Base-by-base conservation (phyloP, 1,139 yeast genomes). In the Saccharomyces hybrid region DNA sequence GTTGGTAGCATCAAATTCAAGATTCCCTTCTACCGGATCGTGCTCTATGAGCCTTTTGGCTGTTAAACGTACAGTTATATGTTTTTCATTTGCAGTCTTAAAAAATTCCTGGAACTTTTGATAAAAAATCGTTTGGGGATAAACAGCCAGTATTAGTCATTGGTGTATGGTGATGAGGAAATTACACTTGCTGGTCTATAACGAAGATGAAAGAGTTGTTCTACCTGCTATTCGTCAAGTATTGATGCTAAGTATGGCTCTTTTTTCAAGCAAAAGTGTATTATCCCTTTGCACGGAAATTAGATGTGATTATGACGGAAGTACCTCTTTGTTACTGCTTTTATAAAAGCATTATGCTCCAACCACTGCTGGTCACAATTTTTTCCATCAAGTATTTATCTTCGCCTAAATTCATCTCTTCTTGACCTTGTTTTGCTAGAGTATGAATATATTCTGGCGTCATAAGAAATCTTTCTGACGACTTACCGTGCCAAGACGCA, bases 1-100 rank as follows among this genome's bases (percentile, higher is more conserved):
- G 2, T 57, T 58, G 5, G 60, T 54, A 11, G 63, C 53, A 50
- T 67, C 63, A 26, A 57, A 63, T 54, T 68, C 72, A 24, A 55
- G 54, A 29, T 61, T 63, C 8, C 65, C 66, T 53, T 63, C 67
- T 12, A 68, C 68, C 3, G 57, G 57, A 55, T 68, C 69, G 14
- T 48, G 56, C 32, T 56, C 57, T 14, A 68, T 60, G 38, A 65
- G 53, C 52, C 72, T 62, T 50, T 68, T 68, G 34, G 63, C 56
- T 1, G 65, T 61, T 11, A 68, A 48, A 53, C 62, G 65, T 2
- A 68, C 68, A 7, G 65, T 55, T 24, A 60, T 58, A n/a, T 63
- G 56, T 54, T 59, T 58, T 47, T 60, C 65, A 50, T 68, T 64
- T 8, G 71, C 70, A 29, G 56, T 50, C 47, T 60, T 57, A 53